These are phyloP conservation scores for Penicillium sp. DNA, from an alignment of 2,329 filamentous ascomycete genomes.

Conservation along the genomic window DNA sequence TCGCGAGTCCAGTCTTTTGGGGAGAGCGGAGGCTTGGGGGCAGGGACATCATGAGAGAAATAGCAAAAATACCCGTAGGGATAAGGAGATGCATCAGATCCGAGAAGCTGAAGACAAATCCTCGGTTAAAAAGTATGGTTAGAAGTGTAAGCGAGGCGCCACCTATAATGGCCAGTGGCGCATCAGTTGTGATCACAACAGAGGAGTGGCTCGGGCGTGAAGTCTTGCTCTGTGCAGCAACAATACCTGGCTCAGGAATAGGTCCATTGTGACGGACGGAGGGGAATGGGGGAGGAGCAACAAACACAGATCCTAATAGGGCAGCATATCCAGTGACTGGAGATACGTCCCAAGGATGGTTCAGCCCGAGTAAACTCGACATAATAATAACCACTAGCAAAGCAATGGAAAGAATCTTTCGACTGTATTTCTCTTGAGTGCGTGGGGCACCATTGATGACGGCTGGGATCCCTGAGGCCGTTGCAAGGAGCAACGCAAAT, in stretches of 20 bases:
- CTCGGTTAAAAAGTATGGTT: constrained; percentile 23
- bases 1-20: constrained; percentile 33
- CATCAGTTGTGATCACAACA: constrained; percentile 22
- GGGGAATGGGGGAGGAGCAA: constrained; percentile 50
- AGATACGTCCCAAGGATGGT: constrained; percentile 35
- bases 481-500: constrained; percentile 49
- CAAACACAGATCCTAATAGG: constrained; percentile 46
- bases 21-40: constrained; percentile 27
- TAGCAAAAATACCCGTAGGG: constrained; percentile 26
- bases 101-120: constrained; percentile 18
- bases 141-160: constrained; percentile 28
- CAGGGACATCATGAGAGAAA: constrained; percentile 27
- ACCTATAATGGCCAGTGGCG: constrained; percentile 28
- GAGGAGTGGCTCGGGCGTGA: constrained; percentile 8
- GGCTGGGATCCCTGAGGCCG: constrained; percentile 46
- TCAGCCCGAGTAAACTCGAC: constrained; percentile 31
- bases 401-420: constrained; percentile 29
- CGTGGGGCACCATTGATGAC: constrained; percentile 16
- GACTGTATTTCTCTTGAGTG: constrained; percentile 21
- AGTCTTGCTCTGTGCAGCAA: constrained; percentile 16
- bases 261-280: constrained; percentile 18
- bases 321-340: constrained; percentile 49
- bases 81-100: constrained; percentile 26
- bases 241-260: constrained; percentile 24
- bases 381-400: constrained; percentile 25